These are phyloP conservation scores for Epithele typhae DNA, from an alignment of 768 basidiomycete species.

Conservation along the genomic window DNA sequence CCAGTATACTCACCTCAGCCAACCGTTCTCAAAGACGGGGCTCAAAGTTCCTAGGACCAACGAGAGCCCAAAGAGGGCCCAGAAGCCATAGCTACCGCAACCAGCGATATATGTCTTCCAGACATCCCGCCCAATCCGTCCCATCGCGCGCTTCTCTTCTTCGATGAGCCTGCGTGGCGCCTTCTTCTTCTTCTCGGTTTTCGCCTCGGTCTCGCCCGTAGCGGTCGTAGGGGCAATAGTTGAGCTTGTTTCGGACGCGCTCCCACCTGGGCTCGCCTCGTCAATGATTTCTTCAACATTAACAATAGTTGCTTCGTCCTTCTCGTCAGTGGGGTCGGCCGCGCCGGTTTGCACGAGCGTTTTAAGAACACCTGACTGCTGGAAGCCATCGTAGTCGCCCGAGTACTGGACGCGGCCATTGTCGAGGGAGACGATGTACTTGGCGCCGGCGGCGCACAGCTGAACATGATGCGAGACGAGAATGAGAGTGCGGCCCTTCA, in stretches of 20 bases:
- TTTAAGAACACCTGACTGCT: constrained; percentile 59
- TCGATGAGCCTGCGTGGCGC: constrained; percentile 80
- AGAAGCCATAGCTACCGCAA: constrained; percentile 34
- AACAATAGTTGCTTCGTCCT: constrained; percentile 37
- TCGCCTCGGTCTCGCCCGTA: constrained; percentile 25
- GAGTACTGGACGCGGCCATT: constrained; percentile 76
- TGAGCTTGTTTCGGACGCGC: constrained; percentile 40
- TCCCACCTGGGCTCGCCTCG: constrained; percentile 16
- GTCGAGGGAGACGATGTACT: constrained; percentile 79
- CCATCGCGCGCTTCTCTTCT: constrained; percentile 48
- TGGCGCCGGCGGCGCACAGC: constrained; percentile 75
- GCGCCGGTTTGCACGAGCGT: constrained; percentile 59
- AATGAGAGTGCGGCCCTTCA: constrained; percentile 76
- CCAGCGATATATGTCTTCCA: constrained; percentile 43
- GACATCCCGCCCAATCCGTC: constrained; percentile 40
- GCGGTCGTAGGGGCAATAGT: constrained; percentile 30
- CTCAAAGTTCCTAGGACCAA: constrained; percentile 35
- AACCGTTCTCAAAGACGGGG: constrained; percentile 46
- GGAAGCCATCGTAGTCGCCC: constrained; percentile 63
- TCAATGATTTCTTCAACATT: constrained; percentile 31
- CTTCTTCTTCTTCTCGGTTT: constrained; percentile 40
- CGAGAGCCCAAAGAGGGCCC: constrained; percentile 33
- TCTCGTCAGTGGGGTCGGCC: constrained; percentile 36
- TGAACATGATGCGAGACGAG: constrained; percentile 95
- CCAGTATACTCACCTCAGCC: constrained; percentile 31